Percentiles rank a stretch among this genome's conserved stretches.
Evolutionary conservation across 345 rosid species (phyloP).

Genomic region (Pistacia atlantica): DNA sequence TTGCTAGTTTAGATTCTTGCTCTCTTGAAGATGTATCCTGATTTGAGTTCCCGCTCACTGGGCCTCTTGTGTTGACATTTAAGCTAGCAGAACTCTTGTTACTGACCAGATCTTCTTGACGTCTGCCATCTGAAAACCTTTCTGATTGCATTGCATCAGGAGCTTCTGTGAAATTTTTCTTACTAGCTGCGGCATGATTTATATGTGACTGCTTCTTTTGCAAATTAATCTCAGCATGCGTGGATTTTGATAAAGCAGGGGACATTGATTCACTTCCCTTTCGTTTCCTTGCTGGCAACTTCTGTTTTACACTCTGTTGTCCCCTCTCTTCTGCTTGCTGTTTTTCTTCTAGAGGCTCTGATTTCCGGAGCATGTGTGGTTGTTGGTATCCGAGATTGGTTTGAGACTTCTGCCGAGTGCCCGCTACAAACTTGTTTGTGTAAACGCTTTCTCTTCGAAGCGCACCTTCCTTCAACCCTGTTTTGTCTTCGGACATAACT

Average conservation of each 20-base stretch:
- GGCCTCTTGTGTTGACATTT: conserved; percentile 24
- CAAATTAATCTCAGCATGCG: conserved; percentile 24
- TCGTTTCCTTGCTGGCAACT: conserved; percentile 31
- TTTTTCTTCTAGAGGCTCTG: conserved; percentile 33
- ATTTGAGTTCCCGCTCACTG: conserved; percentile 18
- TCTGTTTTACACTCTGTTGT: conserved; percentile 37
- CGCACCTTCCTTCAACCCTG: conserved; percentile 21
- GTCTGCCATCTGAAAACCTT: conserved; percentile 22
- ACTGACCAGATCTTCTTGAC: conserved; percentile 20
- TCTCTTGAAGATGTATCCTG: conserved; percentile 25
- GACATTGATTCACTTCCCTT: conserved; percentile 30
- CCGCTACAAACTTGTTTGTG: conserved; percentile 25
- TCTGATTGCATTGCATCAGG: conserved; percentile 25
- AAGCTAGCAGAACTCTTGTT: conserved; percentile 19
- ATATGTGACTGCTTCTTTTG: conserved; percentile 33
- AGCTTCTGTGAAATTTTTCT: conserved; percentile 34
- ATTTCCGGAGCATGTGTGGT: conserved; percentile 22
- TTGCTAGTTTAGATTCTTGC: conserved; percentile 24
- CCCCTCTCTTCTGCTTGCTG: conserved; percentile 27
- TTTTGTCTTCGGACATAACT: conserved; percentile 26
- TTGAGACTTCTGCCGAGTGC: conserved; percentile 35
- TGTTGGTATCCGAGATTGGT: conserved; percentile 26
- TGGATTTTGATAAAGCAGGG: conserved; percentile 27
- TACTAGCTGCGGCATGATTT: conserved; percentile 38
- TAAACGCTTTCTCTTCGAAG: conserved; percentile 37